Evolutionary conservation across 495 filamentous ascomycete genomes (phyloP).

Genomic region (Penicillium lividum): DNA sequence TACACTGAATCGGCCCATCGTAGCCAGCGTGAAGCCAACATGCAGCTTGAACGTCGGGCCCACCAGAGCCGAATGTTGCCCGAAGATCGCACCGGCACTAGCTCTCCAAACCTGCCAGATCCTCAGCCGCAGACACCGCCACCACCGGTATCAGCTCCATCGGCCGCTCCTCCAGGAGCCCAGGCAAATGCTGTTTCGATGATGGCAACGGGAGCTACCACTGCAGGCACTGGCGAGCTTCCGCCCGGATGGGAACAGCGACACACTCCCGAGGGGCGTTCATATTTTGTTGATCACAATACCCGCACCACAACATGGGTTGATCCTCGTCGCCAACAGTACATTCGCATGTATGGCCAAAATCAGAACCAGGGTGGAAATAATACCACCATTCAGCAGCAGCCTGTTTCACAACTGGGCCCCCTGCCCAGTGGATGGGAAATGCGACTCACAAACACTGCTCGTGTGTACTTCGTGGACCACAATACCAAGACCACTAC

Average conservation of each 20-base stretch:
- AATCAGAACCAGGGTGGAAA: slow-evolving; percentile 59
- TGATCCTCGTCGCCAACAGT: slow-evolving; percentile 96
- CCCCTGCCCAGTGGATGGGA: slow-evolving; percentile 97
- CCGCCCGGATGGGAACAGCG: slow-evolving; percentile 96
- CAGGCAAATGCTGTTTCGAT: slow-evolving; percentile 67
- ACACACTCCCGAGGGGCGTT: slow-evolving; percentile 88
- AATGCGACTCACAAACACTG: slow-evolving; percentile 98
- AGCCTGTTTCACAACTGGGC: slow-evolving; percentile 97
- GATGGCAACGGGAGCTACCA: slow-evolving; percentile 94
- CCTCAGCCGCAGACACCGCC: slow-evolving; percentile 54
- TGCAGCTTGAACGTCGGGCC: slow-evolving; percentile 84
- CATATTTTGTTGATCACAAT: slow-evolving; percentile 99
- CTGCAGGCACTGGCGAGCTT: slow-evolving; percentile 90
- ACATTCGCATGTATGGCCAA: slow-evolving; percentile 91
- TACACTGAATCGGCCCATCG: slow-evolving; percentile 79
- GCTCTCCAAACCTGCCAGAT: slow-evolving; percentile 78
- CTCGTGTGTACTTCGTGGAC: slow-evolving; percentile 97
- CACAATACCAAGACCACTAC: slow-evolving; percentile 99
- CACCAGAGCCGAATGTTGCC: slow-evolving; percentile 96
- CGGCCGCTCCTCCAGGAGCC: slow-evolving; percentile 42
- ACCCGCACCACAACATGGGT: slow-evolving; percentile 99
- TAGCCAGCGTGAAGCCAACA: slow-evolving; percentile 79
- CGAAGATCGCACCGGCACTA: slow-evolving; percentile 92
- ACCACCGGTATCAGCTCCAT: slow-evolving; percentile 32
- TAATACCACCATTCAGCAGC: slow-evolving; percentile 87